These are phyloP conservation scores for Fusarium anthophilum DNA, from an alignment of 2,329 filamentous ascomycete species.

Conservation along the genomic window DNA sequence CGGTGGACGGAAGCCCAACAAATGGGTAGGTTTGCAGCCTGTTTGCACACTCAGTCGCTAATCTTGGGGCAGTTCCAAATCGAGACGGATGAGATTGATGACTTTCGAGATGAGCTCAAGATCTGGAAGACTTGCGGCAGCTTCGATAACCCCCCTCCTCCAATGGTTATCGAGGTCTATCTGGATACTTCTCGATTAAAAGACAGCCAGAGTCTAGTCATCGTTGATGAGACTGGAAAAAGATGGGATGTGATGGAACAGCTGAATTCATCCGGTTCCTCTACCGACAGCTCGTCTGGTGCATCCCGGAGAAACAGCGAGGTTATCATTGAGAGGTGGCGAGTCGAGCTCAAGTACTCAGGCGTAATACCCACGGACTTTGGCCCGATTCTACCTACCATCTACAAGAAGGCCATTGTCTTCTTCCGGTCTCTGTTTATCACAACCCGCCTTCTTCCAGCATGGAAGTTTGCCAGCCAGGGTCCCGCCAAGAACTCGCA, in stretches of 20 bases:
- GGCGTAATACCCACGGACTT: constrained; percentile 64
- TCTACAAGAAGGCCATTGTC: constrained; percentile 97
- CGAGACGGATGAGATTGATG: constrained; percentile 90
- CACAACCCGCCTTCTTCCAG: constrained; percentile 82
- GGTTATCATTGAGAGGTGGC: constrained; percentile 91
- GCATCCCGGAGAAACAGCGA: constrained; percentile 66
- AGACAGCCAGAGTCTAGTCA: constrained; percentile 85
- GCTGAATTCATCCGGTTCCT: constrained; percentile 70
- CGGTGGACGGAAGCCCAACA: constrained; percentile 73
- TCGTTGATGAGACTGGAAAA: constrained; percentile 89
- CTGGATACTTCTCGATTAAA: constrained; percentile 82
- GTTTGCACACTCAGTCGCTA: constrained; percentile 9
- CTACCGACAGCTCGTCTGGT: constrained; percentile 57
- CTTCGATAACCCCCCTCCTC: constrained; percentile 79
- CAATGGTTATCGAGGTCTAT: constrained; percentile 90
- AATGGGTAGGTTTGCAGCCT: constrained; percentile 74
- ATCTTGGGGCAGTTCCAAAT: constrained; percentile 80
- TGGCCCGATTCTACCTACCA: constrained; percentile 75
- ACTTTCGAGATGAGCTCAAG: constrained; percentile 81
- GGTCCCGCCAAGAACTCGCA: constrained; percentile 76
- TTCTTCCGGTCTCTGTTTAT: constrained; percentile 91
- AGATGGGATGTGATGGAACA: constrained; percentile 92
- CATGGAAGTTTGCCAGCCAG: constrained; percentile 83
- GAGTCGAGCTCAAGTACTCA: constrained; percentile 74
- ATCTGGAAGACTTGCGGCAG: constrained; percentile 85